phyloP scores from a whole-genome alignment of 2,329 filamentous ascomycete genomes.

The Hypoxylon sp. region DNA sequence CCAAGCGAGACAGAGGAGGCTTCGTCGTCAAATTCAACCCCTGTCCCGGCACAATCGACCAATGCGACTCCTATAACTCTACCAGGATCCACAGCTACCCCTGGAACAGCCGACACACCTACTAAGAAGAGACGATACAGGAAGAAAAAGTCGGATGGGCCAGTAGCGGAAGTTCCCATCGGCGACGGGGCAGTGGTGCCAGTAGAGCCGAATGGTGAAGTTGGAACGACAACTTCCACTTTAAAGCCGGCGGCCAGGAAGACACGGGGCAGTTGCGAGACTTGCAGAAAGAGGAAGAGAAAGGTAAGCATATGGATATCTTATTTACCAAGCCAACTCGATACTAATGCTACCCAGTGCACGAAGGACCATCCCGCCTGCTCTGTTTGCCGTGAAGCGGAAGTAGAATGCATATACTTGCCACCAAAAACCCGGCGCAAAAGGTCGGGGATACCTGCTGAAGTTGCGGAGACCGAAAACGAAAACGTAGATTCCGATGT shows the following conservation, averaged over 20 bases:
- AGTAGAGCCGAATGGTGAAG: conserved; percentile 47
- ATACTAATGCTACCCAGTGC: conserved; percentile 47
- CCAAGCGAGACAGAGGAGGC: conserved; percentile 58
- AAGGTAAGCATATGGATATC: conserved; percentile 46
- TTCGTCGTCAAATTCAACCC: conserved; percentile 50
- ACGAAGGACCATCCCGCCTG: conserved; percentile 56
- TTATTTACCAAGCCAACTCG: background rate
- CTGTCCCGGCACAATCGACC: conserved; percentile 39
- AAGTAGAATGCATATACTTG: conserved; percentile 51
- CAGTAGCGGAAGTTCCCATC: conserved; percentile 40
- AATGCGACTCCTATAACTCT: conserved; percentile 35
- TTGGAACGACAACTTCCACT: conserved; percentile 50
- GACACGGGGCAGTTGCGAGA: conserved; percentile 55
- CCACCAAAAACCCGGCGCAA: conserved; percentile 50
- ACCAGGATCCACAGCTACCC: conserved; percentile 23
- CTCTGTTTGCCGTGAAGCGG: conserved; percentile 49
- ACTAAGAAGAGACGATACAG: conserved; percentile 50
- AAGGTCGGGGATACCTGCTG: conserved; percentile 48
- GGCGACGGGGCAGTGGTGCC: conserved; percentile 50
- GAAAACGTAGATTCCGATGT: conserved; percentile 45
- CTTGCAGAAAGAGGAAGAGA: conserved; percentile 52
- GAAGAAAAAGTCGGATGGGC: conserved; percentile 48
- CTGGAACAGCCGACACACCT: conserved; percentile 46
- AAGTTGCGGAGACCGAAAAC: conserved; percentile 41
- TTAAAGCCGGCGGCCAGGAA: conserved; percentile 47